Evolutionary conservation across 2,329 filamentous ascomycete species (phyloP), one percentile per base, ranked within the genome.

Genomic region (Coniochaeta sp.): DNA sequence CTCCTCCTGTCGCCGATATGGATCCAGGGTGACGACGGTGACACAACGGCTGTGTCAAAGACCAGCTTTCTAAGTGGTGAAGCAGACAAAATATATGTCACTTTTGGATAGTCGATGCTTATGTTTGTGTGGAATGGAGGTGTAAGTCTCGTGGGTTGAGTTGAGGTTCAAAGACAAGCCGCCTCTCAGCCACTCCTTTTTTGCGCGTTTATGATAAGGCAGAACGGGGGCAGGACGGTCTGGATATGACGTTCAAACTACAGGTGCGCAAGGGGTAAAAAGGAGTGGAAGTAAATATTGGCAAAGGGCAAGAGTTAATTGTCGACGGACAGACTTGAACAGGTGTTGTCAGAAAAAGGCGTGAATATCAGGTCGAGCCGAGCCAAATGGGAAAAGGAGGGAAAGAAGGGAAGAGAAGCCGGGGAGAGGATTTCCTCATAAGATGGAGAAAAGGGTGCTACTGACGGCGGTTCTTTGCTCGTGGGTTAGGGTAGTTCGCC

Each of bases 1-100:
- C 28, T 49, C 47, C 47, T 49, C 47, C 12, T 22, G 47, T n/a
- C 47, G 47, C 31, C 47, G 47, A n/a, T 49, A 49, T 35, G 47
- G 31, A 49, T 49, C 47, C 47, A 49, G 47, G 22, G 20, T 22
- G 47, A 35, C 13, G 30, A 35, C 27, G 45, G 27, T 6, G n/a
- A 28, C n/a, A 48, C 26, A 28, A 38, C 14, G 5, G 26, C 1
- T n/a, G 28, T 26, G 42, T 46, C 26, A 22, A 31, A n/a, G n/a
- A n/a, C n/a, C n/a, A n/a, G n/a, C n/a, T n/a, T n/a, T n/a, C n/a
- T n/a, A n/a, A n/a, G n/a, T n/a, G n/a, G n/a, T 12, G n/a, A 14
- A 22, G 20, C 4, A 9, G 38, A 42, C 38, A 26, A n/a, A 42
- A 13, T 42, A 12, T 4, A n/a, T 12, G 38, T 42, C 20, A n/a